Evolutionary conservation across 768 basidiomycete genomes (phyloP).

Genomic region (Kwoniella sp.): DNA sequence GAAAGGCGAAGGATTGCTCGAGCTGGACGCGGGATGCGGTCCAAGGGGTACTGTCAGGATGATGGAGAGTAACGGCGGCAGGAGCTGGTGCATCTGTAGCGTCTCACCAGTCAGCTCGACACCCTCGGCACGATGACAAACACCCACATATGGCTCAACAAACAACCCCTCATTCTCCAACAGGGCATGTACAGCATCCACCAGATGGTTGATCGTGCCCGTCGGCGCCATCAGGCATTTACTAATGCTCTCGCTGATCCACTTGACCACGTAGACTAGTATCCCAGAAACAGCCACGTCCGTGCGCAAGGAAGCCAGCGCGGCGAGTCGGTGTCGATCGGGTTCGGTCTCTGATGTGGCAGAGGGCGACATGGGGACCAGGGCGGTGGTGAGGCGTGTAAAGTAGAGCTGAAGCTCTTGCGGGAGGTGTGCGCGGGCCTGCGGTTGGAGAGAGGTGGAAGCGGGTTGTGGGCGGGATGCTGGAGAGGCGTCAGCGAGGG

Average conservation of each 20-base stretch:
- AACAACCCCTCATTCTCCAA: constrained; percentile 83
- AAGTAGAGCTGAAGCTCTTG: constrained; percentile 94
- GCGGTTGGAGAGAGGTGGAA: constrained; percentile 55
- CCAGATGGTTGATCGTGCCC: constrained; percentile 72
- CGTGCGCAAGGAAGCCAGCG: constrained; percentile 77
- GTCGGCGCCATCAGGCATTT: constrained; percentile 53
- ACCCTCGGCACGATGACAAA: background rate
- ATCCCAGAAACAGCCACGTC: constrained; percentile 90
- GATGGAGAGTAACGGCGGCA: constrained; percentile 86
- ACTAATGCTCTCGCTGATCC: constrained; percentile 86
- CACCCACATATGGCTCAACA: constrained; percentile 86
- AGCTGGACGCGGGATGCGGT: constrained; percentile 56
- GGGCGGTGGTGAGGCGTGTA: constrained; percentile 75
- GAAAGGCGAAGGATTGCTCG: constrained; percentile 47
- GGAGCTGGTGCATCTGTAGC: constrained; percentile 82
- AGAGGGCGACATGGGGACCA: constrained; percentile 57
- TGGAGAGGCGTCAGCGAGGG: background rate
- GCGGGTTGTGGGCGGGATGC: constrained; percentile 26
- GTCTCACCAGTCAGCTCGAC: constrained; percentile 1
- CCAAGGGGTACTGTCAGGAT: constrained; percentile 84
- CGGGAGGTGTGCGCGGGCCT: constrained; percentile 88
- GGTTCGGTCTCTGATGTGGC: constrained; percentile 56
- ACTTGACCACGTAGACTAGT: constrained; percentile 86
- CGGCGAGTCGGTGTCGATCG: constrained; percentile 69
- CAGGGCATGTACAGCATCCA: constrained; percentile 79